phyloP scores from a whole-genome alignment of 1,139 yeast species.

The Yamadazyma triangularis region DNA sequence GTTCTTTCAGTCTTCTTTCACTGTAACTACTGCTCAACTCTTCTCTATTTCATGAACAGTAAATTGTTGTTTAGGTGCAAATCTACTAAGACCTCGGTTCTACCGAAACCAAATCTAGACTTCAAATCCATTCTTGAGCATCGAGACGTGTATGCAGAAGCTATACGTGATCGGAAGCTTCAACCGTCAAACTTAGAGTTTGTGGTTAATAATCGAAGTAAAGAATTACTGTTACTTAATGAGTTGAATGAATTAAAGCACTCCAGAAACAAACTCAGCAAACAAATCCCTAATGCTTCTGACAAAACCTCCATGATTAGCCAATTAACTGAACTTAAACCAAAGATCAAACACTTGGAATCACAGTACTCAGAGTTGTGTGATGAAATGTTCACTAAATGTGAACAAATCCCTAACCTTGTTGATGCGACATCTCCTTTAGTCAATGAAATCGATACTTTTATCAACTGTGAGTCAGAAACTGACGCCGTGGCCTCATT shows the following conservation, averaged over 20 bases:
- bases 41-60: too few relatives aligned
- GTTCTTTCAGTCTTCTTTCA: too few relatives aligned
- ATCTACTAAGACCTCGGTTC: not conserved
- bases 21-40: too few relatives aligned
- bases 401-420: slow-evolving; percentile 66
- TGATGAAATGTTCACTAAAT: slow-evolving; percentile 26
- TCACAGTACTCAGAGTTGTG: slow-evolving; percentile 20
- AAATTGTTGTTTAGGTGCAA: too few relatives aligned
- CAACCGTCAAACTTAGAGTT: slow-evolving; percentile 28
- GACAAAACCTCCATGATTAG: slow-evolving; percentile 19
- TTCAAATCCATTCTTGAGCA: slow-evolving; percentile 41
- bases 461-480: slow-evolving; percentile 40
- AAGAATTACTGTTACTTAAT: slow-evolving; percentile 17
- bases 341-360: slow-evolving; percentile 31
- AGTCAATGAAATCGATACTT: slow-evolving; percentile 38
- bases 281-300: slow-evolving; percentile 13
- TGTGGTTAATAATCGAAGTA: slow-evolving; percentile 22
- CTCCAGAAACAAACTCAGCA: slow-evolving; percentile 26
- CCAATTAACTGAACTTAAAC: slow-evolving; percentile 32
- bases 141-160: slow-evolving; percentile 33
- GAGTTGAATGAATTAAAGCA: slow-evolving; percentile 24
- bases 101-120: slow-evolving; percentile 28
- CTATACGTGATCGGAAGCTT: slow-evolving; percentile 46
- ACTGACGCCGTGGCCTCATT: slow-evolving; percentile 16
- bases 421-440: slow-evolving; percentile 49